Evolutionary conservation across 2,329 filamentous ascomycete genomes (phyloP).

Genomic region (Coniochaeta ligniaria): DNA sequence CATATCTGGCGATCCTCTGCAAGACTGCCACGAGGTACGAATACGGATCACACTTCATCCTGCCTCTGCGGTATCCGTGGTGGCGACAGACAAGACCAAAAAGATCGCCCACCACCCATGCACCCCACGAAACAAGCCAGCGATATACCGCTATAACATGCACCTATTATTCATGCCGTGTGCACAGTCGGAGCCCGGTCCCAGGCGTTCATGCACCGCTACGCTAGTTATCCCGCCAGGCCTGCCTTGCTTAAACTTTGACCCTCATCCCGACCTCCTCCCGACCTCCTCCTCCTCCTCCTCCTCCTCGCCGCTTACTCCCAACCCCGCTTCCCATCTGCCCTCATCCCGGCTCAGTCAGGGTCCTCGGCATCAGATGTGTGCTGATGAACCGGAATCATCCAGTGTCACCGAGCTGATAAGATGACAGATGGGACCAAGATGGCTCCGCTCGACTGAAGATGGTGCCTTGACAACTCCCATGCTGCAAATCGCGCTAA

Average conservation of each 20-base stretch:
- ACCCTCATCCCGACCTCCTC: not conserved
- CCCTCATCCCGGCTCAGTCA: not conserved
- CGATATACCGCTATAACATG: not conserved
- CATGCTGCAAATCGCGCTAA: not conserved
- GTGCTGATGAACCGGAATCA: not conserved
- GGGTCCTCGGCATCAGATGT: not conserved
- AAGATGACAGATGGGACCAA: not conserved
- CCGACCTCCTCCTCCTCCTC: not conserved
- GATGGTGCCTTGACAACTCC: not conserved
- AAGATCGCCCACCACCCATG: not conserved
- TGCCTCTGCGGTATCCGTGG: not conserved
- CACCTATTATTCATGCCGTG: not conserved
- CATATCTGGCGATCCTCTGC: not conserved
- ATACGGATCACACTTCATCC: not conserved
- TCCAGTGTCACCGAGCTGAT: not conserved
- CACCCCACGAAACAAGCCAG: not conserved
- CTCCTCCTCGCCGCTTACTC: not conserved
- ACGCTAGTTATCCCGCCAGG: not conserved
- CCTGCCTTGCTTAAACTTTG: not conserved
- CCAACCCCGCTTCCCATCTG: not conserved
- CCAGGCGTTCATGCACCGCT: slow-evolving; percentile 3
- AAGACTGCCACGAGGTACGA: not conserved
- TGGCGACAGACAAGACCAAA: not conserved
- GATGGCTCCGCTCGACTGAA: not conserved
- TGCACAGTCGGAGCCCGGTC: not conserved